Evolutionary conservation across 352 stramenopile genomes (phyloP), one percentile per base, ranked within the genome.

Genomic region (Globisporangium spiculum): DNA sequence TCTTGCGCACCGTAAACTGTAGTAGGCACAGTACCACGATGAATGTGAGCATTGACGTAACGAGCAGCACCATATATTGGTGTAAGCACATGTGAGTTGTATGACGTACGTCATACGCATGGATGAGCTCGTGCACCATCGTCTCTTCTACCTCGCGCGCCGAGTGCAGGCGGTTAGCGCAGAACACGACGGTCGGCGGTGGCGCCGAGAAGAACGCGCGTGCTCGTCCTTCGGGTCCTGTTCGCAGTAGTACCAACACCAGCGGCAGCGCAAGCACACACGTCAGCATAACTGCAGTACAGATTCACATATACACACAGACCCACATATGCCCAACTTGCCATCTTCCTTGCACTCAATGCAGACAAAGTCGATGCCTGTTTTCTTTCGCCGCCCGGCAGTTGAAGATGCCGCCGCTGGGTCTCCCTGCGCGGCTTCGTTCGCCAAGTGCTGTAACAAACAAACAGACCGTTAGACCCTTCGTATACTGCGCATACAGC

Each of bases 71-170:
- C 30, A 32, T 16, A 50, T 52, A 18, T 38, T 22, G 34, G 2
- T 27, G 12, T 6, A n/a, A 32, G 30, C 30, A 4, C 30, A 32
- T 32, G 30, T 22, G 20, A 20, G 48, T 10, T 22, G 12, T 22
- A 12, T 24, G 22, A 75, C 81, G 36, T 72, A 94, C 87, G 52
- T 94, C 87, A 67, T 93, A 94, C 38, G 87, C 85, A 70, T 94
- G 87, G 63, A 94, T 91, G 66, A 94, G 84, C 64, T 94, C 87
- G 65, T 94, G 87, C 32, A 94, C 85, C 74, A 94, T 88, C 3
- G 86, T 91, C 62, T 94, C 87, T 66, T 93, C 81, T 30, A 94
- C 85, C 66, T 94, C 87, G 4, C 77, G 76, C 1, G 72, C 66
- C 27, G 87, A 93, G 65, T 91, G 79, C 48, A 94, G 69, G 10